These are phyloP conservation scores for Fagopyrum tataricum DNA, from an alignment of 148 eudicot species.

Conservation along the genomic window DNA sequence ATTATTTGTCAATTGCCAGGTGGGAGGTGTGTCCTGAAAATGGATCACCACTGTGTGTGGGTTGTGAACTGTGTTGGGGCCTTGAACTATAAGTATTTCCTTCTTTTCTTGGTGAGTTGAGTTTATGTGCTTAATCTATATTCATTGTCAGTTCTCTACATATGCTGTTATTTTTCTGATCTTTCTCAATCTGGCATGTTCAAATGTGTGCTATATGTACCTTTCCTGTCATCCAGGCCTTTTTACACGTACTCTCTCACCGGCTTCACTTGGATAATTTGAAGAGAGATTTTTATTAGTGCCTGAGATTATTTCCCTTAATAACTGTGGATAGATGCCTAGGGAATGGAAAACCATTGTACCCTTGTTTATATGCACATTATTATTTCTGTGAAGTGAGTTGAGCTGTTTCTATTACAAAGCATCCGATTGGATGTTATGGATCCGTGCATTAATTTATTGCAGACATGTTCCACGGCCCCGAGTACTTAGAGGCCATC, in stretches of 20 bases:
- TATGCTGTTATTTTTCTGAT: neutral
- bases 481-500: neutral
- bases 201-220: neutral
- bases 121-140: neutral
- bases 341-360: neutral
- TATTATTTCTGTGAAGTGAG: neutral
- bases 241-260: too few relatives aligned
- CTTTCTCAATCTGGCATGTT: neutral
- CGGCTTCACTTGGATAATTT: too few relatives aligned
- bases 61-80: constrained; percentile 99
- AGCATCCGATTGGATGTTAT: neutral
- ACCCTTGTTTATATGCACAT: neutral
- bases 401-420: neutral
- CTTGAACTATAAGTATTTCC: constrained; percentile 92
- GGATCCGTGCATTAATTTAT: neutral
- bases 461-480: neutral
- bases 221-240: too few relatives aligned
- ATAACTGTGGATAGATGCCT: neutral
- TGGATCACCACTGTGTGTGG: constrained; percentile 99
- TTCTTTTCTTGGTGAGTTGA: constrained; percentile 82
- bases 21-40: constrained; percentile 90
- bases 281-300: neutral
- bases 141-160: neutral
- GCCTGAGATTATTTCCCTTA: neutral
- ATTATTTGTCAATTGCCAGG: constrained; percentile 40